These are phyloP conservation scores for Elymus sibiricus DNA, from an alignment of 176 grass and related monocot species.

Conservation along the genomic window DNA sequence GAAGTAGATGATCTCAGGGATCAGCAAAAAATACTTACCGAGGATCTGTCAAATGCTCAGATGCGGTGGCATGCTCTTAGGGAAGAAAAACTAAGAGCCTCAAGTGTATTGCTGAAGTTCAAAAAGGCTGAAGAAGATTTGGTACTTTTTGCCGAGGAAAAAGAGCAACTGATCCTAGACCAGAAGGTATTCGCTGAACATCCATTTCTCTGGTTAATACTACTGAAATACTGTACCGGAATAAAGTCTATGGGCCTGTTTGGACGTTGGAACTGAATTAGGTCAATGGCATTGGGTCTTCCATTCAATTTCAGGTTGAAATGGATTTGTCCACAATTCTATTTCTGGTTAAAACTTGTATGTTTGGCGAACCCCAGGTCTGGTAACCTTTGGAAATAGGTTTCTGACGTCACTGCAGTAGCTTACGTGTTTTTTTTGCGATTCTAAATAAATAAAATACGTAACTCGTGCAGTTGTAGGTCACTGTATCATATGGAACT, in stretches of 20 bases:
- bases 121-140: slow-evolving; percentile 71
- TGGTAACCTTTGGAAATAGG: too few relatives aligned
- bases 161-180: slow-evolving; percentile 52
- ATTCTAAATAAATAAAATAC: not conserved
- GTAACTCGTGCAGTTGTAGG: not conserved
- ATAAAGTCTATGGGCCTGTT: too few relatives aligned
- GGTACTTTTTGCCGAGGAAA: slow-evolving; percentile 56
- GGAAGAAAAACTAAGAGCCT: slow-evolving; percentile 78
- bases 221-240: not conserved
- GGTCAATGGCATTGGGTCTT: not conserved
- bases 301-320: too few relatives aligned
- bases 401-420: not conserved
- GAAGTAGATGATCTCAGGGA: slow-evolving; percentile 89
- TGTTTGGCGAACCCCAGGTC: not conserved
- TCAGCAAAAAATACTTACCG: slow-evolving; percentile 55
- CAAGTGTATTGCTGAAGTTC: slow-evolving; percentile 43
- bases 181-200: slow-evolving; percentile 59
- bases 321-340: too few relatives aligned
- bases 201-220: not conserved
- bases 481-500: not conserved
- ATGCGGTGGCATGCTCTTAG: slow-evolving; percentile 74
- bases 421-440: not conserved
- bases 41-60: slow-evolving; percentile 69
- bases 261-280: too few relatives aligned
- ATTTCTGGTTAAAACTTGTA: slow-evolving; percentile 11